A percentile compares a stretch with the other conserved stretches of the same genome.
These are phyloP conservation scores for Tetrapisispora fleetii DNA, from an alignment of 805 yeast genomes.

Conservation along the genomic window DNA sequence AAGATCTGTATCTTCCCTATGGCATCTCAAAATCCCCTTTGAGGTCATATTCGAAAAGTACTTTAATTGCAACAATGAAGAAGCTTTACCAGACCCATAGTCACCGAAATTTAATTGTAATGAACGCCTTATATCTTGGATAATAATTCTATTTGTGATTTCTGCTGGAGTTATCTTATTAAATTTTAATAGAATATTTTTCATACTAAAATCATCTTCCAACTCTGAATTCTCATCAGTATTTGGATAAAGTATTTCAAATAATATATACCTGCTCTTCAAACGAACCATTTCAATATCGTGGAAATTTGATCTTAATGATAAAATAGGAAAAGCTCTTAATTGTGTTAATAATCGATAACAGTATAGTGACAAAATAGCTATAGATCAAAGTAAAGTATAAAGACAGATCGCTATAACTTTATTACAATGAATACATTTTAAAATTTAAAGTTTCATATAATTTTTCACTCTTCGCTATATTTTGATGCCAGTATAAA, in stretches of 20 bases:
- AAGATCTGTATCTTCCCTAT: conserved; percentile 50
- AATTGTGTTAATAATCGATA: no score
- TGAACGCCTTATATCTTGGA: conserved; percentile 44
- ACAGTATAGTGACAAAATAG: no score
- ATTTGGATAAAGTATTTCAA: conserved; percentile 66
- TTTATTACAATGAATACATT: background rate
- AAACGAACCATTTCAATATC: conserved; percentile 65
- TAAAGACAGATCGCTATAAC: no score
- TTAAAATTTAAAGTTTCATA: background rate
- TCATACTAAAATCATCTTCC: conserved; percentile 2
- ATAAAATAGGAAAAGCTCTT: no score
- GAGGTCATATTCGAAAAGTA: conserved; percentile 76
- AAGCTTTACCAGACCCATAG: conserved; percentile 56
- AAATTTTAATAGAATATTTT: conserved; percentile 31
- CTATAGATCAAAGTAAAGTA: no score
- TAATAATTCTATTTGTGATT: conserved; percentile 41
- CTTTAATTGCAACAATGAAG: conserved; percentile 52
- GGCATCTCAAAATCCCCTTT: conserved; percentile 74
- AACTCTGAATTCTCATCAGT: conserved; percentile 11
- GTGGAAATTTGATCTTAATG: background rate
- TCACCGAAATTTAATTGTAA: conserved; percentile 69
- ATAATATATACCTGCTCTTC: conserved; percentile 73
- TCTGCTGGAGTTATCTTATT: conserved; percentile 43
- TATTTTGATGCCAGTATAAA: no score
- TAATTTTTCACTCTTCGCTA: no score